Evolutionary conservation across 2,329 filamentous ascomycete genomes (phyloP), one percentile per base, ranked within the genome.

Genomic region (Sporothrix globosa): DNA sequence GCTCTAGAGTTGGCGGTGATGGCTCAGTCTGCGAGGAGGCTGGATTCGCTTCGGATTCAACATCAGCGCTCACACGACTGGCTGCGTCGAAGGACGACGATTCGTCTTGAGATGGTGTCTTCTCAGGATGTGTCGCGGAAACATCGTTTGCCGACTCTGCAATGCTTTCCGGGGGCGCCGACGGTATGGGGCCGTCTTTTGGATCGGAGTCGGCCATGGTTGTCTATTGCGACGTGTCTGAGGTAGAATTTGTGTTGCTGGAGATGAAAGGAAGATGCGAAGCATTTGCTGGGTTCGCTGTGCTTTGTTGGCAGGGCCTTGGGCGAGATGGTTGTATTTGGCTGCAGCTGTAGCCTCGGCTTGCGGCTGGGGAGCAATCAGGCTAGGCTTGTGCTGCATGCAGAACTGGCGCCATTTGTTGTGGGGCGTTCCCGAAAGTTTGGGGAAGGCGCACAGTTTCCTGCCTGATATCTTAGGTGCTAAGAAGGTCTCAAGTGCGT

Each of bases 1-100:
- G 88, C 19, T 92, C 88, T 48, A 92, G 69, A 39, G 76, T 78
- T 7, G 71, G 70, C 0, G 68, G 39, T 14, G 44, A 10, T 6
- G 56, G 54, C 30, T 69, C 30, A 14, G 44, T 5, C n/a, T 24
- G 7, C 53, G 63, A 11, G 9, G 52, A 24, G 17, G 58, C 11
- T 17, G 58, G 10, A 19, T 21, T 6, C 67, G 46, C 19, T 48
- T 54, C 52, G 21, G 66, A 17, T 10, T 52, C 50, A 11, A 11
- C 7, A 48, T 65, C 66, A n/a, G 46, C 10, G 46, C 24, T 48
- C 14, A 54, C n/a, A 39, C 50, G n/a, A 19, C 21, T n/a, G 13
- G 50, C 21, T 5, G 48, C 10, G 17, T 39, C n/a, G 21, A 56
- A 24, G 3, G 41, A 19, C 30, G 61, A 13, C 19, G 65, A 19